A percentile compares a stretch with the other conserved stretches of the same genome.
Conservation (phyloP, 371 early-diverging fungal genomes). For the Mucor circinelloides region DNA sequence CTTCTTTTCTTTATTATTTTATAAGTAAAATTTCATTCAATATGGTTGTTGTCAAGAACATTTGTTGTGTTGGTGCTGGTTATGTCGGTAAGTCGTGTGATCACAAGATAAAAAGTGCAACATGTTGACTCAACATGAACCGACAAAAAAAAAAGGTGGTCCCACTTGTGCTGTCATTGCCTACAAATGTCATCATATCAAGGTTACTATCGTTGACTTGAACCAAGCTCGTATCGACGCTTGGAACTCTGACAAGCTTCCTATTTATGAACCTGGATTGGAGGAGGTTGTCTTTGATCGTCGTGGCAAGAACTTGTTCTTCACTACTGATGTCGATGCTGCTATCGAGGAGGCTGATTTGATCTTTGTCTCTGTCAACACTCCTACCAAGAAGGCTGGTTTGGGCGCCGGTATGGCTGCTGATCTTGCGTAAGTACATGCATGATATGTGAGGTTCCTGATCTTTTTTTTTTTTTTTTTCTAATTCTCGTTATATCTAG, state of each 20-base stretch:
- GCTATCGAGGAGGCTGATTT: constrained; percentile 83
- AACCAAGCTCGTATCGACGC: constrained; percentile 45
- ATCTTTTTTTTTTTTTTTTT: constrained; percentile 3
- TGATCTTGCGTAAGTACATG: constrained; percentile 73
- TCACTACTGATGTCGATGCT: constrained; percentile 77
- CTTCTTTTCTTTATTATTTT: neutral
- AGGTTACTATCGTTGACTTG: constrained; percentile 76
- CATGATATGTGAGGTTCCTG: too few species aligned
- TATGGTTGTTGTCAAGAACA: constrained; percentile 58
- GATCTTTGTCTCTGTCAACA: constrained; percentile 92
- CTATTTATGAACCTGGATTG: constrained; percentile 93
- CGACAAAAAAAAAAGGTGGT: constrained; percentile 59
- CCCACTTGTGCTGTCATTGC: constrained; percentile 95
- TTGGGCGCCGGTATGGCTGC: constrained; percentile 86
- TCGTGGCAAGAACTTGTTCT: constrained; percentile 86
- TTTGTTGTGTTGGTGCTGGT: constrained; percentile 94
- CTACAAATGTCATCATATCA: constrained; percentile 84
- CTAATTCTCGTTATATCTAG: constrained; percentile 30
- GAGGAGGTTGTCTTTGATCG: constrained; percentile 78
- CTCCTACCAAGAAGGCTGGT: constrained; percentile 83
- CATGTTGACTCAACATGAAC: neutral
- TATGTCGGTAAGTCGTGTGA: constrained; percentile 80
- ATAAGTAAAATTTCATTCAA: neutral
- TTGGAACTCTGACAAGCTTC: constrained; percentile 88
- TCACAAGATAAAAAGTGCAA: too few species aligned